A percentile compares a stretch with the other conserved stretches of the same genome.
phyloP scores from a whole-genome alignment of 2,329 filamentous ascomycete genomes.

The Elsinoe ampelina region DNA sequence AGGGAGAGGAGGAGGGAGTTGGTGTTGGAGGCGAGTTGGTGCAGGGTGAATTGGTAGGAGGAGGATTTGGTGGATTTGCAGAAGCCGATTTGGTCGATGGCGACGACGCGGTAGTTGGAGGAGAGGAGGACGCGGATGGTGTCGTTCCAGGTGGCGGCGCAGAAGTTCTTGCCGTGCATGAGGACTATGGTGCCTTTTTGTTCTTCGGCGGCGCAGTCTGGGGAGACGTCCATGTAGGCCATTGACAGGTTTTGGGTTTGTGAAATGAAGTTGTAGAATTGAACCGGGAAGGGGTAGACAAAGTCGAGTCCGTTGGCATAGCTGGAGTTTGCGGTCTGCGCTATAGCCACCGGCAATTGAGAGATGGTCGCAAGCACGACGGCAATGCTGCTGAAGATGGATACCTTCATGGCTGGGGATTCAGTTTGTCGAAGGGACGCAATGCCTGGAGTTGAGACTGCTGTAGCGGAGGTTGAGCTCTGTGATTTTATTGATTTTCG shows the following conservation, averaged over 20 bases:
- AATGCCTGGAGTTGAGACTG: no score
- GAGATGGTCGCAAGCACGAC: no score
- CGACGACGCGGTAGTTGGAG: not conserved
- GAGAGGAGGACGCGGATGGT: not conserved
- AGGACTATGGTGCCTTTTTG: constrained; percentile 1
- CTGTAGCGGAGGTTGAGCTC: no score
- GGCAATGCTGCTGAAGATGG: no score
- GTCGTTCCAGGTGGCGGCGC: not conserved
- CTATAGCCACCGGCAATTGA: no score
- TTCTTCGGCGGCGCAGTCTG: not conserved
- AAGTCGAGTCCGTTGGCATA: constrained; percentile 1
- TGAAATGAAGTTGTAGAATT: constrained; percentile 5
- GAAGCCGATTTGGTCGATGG: not conserved
- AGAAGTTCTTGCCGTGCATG: constrained; percentile 5
- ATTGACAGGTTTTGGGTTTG: not conserved
- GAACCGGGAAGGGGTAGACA: not conserved
- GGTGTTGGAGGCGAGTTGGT: not conserved
- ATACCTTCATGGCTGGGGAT: no score
- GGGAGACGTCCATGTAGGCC: not conserved
- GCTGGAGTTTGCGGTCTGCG: not conserved
- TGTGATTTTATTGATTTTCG: no score
- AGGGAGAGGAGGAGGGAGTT: not conserved
- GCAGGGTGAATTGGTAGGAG: not conserved
- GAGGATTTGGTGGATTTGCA: constrained; percentile 1
- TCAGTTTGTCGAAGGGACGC: no score